phyloP scores from a whole-genome alignment of 805 yeast species.

The Cyberlindnera subsufficiens region DNA sequence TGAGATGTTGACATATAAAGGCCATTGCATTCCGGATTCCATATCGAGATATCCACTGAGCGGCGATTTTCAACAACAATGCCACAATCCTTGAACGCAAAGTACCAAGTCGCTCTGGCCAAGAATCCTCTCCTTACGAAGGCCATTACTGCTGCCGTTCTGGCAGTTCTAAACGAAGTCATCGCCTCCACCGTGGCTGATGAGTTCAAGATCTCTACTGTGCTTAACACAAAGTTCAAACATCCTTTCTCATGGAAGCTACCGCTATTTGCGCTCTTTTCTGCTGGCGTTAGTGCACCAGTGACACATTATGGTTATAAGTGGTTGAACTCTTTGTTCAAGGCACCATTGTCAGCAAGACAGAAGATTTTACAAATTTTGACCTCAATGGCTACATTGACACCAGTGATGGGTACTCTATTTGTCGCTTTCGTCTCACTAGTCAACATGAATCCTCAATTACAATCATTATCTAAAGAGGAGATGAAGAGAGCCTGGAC shows the following conservation, averaged over 20 bases:
- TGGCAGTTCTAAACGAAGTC: slow-evolving; percentile 53
- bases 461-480: slow-evolving; percentile 7
- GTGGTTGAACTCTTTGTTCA: slow-evolving; percentile 38
- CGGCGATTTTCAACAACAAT: slow-evolving; percentile 1
- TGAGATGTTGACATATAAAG: too few relatives aligned
- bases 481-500: slow-evolving; percentile 11
- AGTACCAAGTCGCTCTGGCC: slow-evolving; percentile 33
- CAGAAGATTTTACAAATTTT: slow-evolving; percentile 45
- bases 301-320: slow-evolving; percentile 48
- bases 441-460: slow-evolving; percentile 31
- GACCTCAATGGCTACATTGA: slow-evolving; percentile 45
- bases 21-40: not conserved
- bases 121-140: slow-evolving; percentile 55
- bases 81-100: slow-evolving; percentile 13
- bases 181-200: slow-evolving; percentile 47
- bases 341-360: slow-evolving; percentile 32
- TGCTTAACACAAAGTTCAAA: slow-evolving; percentile 15
- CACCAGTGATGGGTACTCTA: slow-evolving; percentile 45
- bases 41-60: not conserved
- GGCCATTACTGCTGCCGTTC: slow-evolving; percentile 46
- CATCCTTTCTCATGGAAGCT: slow-evolving; percentile 32
- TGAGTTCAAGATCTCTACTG: slow-evolving; percentile 29
- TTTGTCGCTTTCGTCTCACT: slow-evolving; percentile 49
- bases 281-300: slow-evolving; percentile 51
- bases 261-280: slow-evolving; percentile 50